These are phyloP conservation scores for Cladosporium sp. DNA, from an alignment of 2,329 filamentous ascomycete species.

Conservation along the genomic window DNA sequence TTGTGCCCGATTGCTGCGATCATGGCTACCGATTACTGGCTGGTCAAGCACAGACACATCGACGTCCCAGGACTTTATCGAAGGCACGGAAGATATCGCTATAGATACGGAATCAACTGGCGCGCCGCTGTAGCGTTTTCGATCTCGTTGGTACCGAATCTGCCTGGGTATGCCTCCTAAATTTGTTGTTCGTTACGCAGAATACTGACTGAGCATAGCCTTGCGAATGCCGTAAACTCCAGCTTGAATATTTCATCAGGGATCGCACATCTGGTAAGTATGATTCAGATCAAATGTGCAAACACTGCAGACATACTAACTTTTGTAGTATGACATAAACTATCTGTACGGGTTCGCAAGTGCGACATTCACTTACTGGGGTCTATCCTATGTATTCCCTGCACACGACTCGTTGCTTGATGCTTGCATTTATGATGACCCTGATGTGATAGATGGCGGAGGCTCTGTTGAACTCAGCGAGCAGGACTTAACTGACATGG, in stretches of 20 bases:
- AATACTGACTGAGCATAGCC: constrained; percentile 30
- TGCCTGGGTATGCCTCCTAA: constrained; percentile 46
- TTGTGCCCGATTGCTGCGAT: constrained; percentile 64
- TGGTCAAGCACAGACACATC: constrained; percentile 52
- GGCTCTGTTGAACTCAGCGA: neutral
- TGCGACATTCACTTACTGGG: constrained; percentile 58
- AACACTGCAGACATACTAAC: neutral
- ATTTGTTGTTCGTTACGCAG: neutral
- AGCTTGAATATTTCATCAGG: constrained; percentile 49
- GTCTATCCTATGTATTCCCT: constrained; percentile 51
- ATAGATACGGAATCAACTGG: constrained; percentile 59
- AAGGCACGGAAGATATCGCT: constrained; percentile 52
- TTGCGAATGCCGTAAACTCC: constrained; percentile 48
- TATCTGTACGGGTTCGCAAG: constrained; percentile 63
- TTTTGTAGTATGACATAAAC: constrained; percentile 57
- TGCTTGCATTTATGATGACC: neutral
- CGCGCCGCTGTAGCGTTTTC: constrained; percentile 59
- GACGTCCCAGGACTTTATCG: constrained; percentile 56
- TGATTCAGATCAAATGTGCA: neutral
- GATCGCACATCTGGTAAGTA: constrained; percentile 43
- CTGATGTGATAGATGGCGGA: neutral
- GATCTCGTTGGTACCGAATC: constrained; percentile 56
- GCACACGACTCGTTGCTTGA: constrained; percentile 51
- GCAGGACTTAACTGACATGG: neutral
- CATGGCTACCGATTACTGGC: constrained; percentile 61